These are phyloP conservation scores for Blastobotrys capitulatus DNA, from an alignment of 1,139 yeast genomes.

Conservation along the genomic window DNA sequence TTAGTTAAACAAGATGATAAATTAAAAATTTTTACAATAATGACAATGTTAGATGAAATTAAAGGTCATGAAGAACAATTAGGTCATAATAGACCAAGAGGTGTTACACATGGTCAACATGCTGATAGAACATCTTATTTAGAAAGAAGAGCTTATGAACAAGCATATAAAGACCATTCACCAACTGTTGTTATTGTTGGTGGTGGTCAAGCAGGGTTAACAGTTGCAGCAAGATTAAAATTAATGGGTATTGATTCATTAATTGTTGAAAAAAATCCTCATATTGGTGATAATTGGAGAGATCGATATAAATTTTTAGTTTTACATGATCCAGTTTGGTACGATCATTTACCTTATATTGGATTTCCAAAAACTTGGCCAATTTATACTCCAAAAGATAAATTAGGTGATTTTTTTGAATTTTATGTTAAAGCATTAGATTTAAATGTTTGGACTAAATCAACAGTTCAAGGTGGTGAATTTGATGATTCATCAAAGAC, in stretches of 20 bases:
- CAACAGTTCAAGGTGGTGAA: conserved; percentile 26
- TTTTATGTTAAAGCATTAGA: conserved; percentile 39
- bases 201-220: conserved; percentile 43
- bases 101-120: conserved; percentile 37
- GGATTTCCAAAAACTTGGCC: conserved; percentile 41
- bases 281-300: conserved; percentile 44
- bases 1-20: conserved; percentile 29
- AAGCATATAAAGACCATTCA: conserved; percentile 21
- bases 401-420: conserved; percentile 41
- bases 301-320: conserved; percentile 41
- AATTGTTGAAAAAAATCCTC: conserved; percentile 36
- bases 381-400: conserved; percentile 41
- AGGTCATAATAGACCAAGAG: conserved; percentile 34
- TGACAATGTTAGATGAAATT: conserved; percentile 36
- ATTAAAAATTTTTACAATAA: conserved; percentile 35
- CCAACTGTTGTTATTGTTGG: conserved; percentile 40
- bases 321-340: conserved; percentile 42
- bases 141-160: conserved; percentile 8
- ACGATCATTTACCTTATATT: conserved; percentile 40
- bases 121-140: conserved; percentile 32
- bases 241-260: conserved; percentile 37
- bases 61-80: conserved; percentile 34
- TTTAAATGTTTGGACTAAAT: conserved; percentile 37
- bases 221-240: conserved; percentile 40
- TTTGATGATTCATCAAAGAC: conserved; percentile 30